Base-by-base conservation (phyloP, 768 basidiomycete genomes). In the Lactifluus volemus region DNA sequence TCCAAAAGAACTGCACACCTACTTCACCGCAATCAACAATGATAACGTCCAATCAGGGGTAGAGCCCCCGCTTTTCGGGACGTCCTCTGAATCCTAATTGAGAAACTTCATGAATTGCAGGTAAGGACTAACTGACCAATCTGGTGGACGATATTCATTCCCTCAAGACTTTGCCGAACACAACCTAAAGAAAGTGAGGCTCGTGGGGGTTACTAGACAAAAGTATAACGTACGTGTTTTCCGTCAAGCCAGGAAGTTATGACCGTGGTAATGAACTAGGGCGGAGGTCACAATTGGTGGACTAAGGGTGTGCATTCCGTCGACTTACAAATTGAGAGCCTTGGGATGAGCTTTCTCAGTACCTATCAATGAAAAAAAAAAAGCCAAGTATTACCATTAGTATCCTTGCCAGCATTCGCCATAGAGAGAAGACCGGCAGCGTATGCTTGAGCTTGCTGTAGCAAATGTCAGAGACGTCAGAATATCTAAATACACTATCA, bases 161-260 rank as follows among this genome's bases (percentile, higher is more conserved):
- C 96, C 60, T 97, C 92, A 38, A 97, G 61, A 98, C 89, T 67
- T 84, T 84, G 55, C 96, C 96, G 65, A 98, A 97, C 42, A 98
- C 95, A 69, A 97, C 89, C 87, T 90, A 67, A 45, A 56, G 64
- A 58, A 36, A 53, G 55, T 58, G n/a, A 56, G 42, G 47, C 17
- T 72, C 49, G 64, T 63, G 68, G 21, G 52, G 47, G 34, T 47
- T 47, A 21, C 52, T 15, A 49, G 11, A 60, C 34, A 15, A 42
- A 54, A 52, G 57, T 36, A 11, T 34, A 34, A 45, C 81, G 54
- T 71, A 89, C 92, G 68, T 96, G 94, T 73, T 85, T 86, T 67
- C 87, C 86, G 73, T 98, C 93, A 70, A 98, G 76, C 94, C 94
- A 96, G 71, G 80, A 78, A 34, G 94, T 98, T 59, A 83, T 73